phyloP scores from a whole-genome alignment of 177 flowering plant genomes.

The Vitis hybrid region DNA sequence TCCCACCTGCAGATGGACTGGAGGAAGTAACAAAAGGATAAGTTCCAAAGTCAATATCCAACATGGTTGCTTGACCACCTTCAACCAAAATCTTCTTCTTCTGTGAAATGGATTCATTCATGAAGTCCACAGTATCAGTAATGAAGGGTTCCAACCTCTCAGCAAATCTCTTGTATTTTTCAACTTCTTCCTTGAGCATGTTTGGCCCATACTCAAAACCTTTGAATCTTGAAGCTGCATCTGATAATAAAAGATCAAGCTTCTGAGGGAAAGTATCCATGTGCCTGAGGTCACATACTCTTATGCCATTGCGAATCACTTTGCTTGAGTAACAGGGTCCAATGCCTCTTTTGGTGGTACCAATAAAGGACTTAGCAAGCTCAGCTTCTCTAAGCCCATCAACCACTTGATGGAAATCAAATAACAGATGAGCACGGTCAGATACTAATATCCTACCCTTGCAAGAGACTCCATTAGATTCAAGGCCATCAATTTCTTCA shows the following conservation, averaged over 20 bases:
- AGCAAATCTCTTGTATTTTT: slow-evolving; percentile 75
- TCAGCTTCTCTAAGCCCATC: slow-evolving; percentile 94
- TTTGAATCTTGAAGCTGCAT: slow-evolving; percentile 82
- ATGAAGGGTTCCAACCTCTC: slow-evolving; percentile 90
- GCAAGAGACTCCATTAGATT: slow-evolving; percentile 84
- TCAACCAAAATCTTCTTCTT: slow-evolving; percentile 92
- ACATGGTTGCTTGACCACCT: slow-evolving; percentile 99
- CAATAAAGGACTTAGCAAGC: slow-evolving; percentile 87
- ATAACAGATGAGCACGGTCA: slow-evolving; percentile 90
- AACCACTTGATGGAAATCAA: slow-evolving; percentile 88
- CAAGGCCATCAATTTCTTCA: slow-evolving; percentile 85
- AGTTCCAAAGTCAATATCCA: slow-evolving; percentile 98
- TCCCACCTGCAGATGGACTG: slow-evolving; percentile 98
- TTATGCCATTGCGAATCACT: slow-evolving; percentile 79
- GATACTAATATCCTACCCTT: slow-evolving; percentile 86
- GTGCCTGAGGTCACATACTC: slow-evolving; percentile 90
- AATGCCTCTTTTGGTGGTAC: slow-evolving; percentile 94
- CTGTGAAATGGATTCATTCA: slow-evolving; percentile 72
- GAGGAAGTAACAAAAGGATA: slow-evolving; percentile 98
- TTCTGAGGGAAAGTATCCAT: slow-evolving; percentile 93
- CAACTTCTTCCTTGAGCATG: slow-evolving; percentile 82
- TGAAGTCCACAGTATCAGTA: slow-evolving; percentile 83
- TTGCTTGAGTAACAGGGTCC: slow-evolving; percentile 96
- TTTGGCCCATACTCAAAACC: slow-evolving; percentile 64
- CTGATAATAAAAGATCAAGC: slow-evolving; percentile 81